Evolutionary conservation across 2,329 filamentous ascomycete genomes (phyloP), one percentile per base, ranked within the genome.

Genomic region (Cordyceps militaris): DNA sequence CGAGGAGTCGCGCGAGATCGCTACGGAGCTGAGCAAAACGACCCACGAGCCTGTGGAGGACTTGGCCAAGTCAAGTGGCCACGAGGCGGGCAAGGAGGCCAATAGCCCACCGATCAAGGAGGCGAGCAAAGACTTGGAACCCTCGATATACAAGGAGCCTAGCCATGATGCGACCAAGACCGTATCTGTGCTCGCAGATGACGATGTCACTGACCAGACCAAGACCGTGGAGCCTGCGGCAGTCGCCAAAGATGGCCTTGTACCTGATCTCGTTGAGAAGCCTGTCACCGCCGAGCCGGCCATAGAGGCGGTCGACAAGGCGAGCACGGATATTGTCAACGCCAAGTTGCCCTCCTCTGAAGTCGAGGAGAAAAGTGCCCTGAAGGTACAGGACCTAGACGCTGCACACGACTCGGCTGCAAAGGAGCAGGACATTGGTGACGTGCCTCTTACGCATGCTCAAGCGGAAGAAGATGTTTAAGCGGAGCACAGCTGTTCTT

Each of bases 391-490:
- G 8, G 11, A 43, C 2, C 13, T 26, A 4, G 38, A 9, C 28
- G 38, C 26, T 23, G 24, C 38, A 19, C 36, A 32, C 16, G 36
- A 51, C 10, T 14, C 47, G 26, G 10, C 46, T 3, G 32, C 16
- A 9, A 34, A 43, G 23, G 55, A 57, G 36, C 23, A 34, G 46
- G 55, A 57, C n/a, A 57, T 57, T 19, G 55, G 55, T 13, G 55
- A 57, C 21, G 46, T 50, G 46, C 55, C 55, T 34, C 46, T 51
- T 24, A 28, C 16, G 6, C 46, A 40, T 19, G 16, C 55, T 21
- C n/a, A 32, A 43, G 21, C 26, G 8, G 55, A 57, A 21, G 46
- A 50, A 28, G 28, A 24, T n/a, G 13, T 24, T 10, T 56, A 48
- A 26, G 32, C 21, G 23, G 42, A 44, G 23, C n/a, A 26, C 11